phyloP scores from a whole-genome alignment of 2,329 filamentous ascomycete species.

The Penicillium concentricum region DNA sequence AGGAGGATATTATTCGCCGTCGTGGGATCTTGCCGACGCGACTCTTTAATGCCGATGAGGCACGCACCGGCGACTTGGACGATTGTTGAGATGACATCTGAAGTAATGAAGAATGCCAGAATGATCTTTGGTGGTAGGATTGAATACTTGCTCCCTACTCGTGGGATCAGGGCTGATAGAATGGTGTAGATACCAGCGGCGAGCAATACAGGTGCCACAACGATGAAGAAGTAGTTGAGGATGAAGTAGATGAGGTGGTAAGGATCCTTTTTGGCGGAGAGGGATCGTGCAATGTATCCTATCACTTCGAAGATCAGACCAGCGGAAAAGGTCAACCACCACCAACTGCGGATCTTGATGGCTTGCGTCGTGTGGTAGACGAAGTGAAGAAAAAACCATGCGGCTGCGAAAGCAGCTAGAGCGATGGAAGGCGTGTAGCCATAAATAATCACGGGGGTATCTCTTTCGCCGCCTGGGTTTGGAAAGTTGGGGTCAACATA shows the following conservation, averaged over 20 bases:
- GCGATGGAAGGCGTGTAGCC: slow-evolving; percentile 17
- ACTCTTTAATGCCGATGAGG: slow-evolving; percentile 13
- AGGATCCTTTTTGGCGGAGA: slow-evolving; percentile 13
- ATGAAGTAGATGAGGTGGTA: slow-evolving; percentile 19
- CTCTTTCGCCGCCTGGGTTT: neutral
- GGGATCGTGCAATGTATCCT: slow-evolving; percentile 15
- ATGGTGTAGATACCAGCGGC: slow-evolving; percentile 16
- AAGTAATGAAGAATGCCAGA: slow-evolving; percentile 17
- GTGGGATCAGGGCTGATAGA: slow-evolving; percentile 13
- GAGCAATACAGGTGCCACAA: slow-evolving; percentile 15
- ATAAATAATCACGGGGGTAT: slow-evolving; percentile 1
- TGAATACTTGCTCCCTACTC: slow-evolving; percentile 10
- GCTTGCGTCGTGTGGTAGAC: slow-evolving; percentile 8
- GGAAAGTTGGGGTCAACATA: slow-evolving; percentile 2
- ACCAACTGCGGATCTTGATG: slow-evolving; percentile 14
- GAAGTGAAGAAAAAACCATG: slow-evolving; percentile 17
- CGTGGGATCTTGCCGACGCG: slow-evolving; percentile 1
- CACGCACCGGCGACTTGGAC: slow-evolving; percentile 15
- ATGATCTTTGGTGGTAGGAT: slow-evolving; percentile 12
- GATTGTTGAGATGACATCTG: slow-evolving; percentile 17
- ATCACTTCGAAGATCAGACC: slow-evolving; percentile 16
- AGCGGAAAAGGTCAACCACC: slow-evolving; percentile 15
- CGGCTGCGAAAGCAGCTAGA: slow-evolving; percentile 13
- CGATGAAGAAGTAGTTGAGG: slow-evolving; percentile 19
- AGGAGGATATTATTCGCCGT: neutral